Evolutionary conservation across 1,284 basidiomycete genomes (phyloP), one percentile per base, ranked within the genome.

Genomic region (Jaminaea rosea): DNA sequence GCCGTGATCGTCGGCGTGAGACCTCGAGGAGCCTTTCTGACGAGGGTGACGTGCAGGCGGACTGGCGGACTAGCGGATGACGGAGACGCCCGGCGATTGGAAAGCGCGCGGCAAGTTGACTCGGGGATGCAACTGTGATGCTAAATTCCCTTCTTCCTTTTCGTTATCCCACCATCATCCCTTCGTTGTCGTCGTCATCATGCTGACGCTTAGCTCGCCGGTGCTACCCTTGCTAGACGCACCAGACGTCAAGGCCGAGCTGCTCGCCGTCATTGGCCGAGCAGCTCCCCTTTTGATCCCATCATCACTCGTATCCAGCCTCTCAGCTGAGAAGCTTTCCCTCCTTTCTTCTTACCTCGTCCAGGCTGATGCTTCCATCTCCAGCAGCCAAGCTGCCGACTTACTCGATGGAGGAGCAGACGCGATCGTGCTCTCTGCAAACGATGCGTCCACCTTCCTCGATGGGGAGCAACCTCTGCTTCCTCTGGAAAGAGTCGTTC

Each of bases 381-480:
- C 39, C 7, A 24, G 19, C 6, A 42, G 39, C 17, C 19, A 42
- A 23, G 39, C 39, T 23, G 53, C 60, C 4, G 66, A 65, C 28
- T 36, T 69, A 19, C 59, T 71, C 50, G 65, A 71, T 47, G 52
- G 52, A 6, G 68, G 65, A 17, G 65, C 63, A 15, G 62, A 71
- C 36, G 65, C 63, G 8, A 63, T 50, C 48, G 65, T 66, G 44
- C 57, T 67, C 41, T 67, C 65, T 49, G 47, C 49, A 2, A 45
- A 29, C 21, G 44, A 28, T 10, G 48, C 52, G 4, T 34, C 46
- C 34, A 34, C 39, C 23, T 42, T 42, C 19, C 39, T 42, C 39
- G 39, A 42, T 23, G 39, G 39, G 3, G 39, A 42, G 3, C 19
- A 42, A 23, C 39, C 39, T 11, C 19, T 42, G 6, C 13, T 42